These are phyloP conservation scores for Puccinia coronata DNA, from an alignment of 1,284 basidiomycete genomes.

Conservation along the genomic window DNA sequence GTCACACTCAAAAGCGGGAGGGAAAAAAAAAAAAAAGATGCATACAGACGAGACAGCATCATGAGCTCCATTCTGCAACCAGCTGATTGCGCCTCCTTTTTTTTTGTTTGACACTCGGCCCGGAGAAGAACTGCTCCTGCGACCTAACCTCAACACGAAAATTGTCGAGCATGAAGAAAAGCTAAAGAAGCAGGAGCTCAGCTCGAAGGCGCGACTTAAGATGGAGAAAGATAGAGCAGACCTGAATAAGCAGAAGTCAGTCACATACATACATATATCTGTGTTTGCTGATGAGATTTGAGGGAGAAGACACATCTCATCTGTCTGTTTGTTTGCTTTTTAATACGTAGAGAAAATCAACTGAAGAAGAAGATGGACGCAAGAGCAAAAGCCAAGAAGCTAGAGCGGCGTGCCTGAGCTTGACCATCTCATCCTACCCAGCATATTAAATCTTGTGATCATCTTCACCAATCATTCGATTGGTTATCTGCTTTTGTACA, in stretches of 20 bases:
- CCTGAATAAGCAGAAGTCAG: slow-evolving; percentile 39
- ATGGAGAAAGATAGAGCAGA: slow-evolving; percentile 46
- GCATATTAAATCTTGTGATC: too few relatives aligned
- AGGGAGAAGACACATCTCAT: background rate
- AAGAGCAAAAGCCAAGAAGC: slow-evolving; percentile 32
- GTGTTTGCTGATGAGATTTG: too few relatives aligned
- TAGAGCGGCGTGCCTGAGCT: slow-evolving; percentile 45
- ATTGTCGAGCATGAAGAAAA: slow-evolving; percentile 42
- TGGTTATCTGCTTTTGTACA: too few relatives aligned
- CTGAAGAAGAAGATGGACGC: slow-evolving; percentile 43
- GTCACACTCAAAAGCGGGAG: background rate
- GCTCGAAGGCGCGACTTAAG: slow-evolving; percentile 16
- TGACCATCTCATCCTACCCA: too few relatives aligned
- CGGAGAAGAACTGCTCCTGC: slow-evolving; percentile 23
- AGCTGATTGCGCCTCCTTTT: too few relatives aligned
- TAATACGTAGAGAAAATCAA: slow-evolving; percentile 33
- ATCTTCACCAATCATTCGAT: too few relatives aligned
- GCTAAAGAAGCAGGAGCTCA: slow-evolving; percentile 30
- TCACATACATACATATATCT: too few relatives aligned
- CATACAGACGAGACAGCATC: background rate
- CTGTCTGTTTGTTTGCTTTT: background rate
- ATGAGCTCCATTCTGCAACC: too few relatives aligned
- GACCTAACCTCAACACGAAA: slow-evolving; percentile 40
- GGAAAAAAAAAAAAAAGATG: background rate
- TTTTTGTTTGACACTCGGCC: too few relatives aligned